A percentile compares a stretch with the other conserved stretches of the same genome.
Conservation (phyloP, 768 basidiomycete genomes). For the Suillus weaverae region DNA sequence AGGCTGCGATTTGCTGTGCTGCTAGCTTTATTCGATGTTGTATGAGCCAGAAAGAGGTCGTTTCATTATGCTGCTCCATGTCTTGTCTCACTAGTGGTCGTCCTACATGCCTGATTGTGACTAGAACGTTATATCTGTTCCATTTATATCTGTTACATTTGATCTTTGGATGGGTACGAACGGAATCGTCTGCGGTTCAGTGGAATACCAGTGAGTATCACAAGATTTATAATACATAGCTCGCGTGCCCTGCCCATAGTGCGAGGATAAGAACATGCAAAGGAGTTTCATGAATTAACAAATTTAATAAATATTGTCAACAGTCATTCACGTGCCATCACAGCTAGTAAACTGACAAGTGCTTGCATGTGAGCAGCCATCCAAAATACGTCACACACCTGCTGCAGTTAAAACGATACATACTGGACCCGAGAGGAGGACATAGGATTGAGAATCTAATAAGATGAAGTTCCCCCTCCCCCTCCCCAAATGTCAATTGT, state of each 20-base stretch:
- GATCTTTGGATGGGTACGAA: not conserved
- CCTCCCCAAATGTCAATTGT: too few species aligned
- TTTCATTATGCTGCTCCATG: not conserved
- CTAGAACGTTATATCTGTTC: not conserved
- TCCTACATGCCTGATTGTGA: not conserved
- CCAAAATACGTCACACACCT: not conserved
- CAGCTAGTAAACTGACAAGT: not conserved
- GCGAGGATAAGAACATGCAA: not conserved
- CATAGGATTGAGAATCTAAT: too few species aligned
- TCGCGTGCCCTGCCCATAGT: not conserved
- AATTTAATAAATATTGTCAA: not conserved
- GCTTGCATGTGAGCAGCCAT: not conserved
- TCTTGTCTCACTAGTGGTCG: not conserved
- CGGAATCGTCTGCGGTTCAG: not conserved
- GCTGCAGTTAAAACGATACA: not conserved
- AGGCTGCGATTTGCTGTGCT: not conserved
- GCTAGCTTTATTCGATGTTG: not conserved
- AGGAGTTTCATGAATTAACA: not conserved
- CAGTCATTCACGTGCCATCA: not conserved
- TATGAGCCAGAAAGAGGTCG: not conserved
- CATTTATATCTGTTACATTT: not conserved
- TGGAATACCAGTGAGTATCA: not conserved
- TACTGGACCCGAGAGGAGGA: not conserved
- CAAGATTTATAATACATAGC: not conserved
- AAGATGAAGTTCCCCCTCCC: too few species aligned